A percentile compares a stretch with the other conserved stretches of the same genome.
These are phyloP conservation scores for Botrytis tulipae DNA, from an alignment of 2,329 filamentous ascomycete genomes.

Conservation along the genomic window DNA sequence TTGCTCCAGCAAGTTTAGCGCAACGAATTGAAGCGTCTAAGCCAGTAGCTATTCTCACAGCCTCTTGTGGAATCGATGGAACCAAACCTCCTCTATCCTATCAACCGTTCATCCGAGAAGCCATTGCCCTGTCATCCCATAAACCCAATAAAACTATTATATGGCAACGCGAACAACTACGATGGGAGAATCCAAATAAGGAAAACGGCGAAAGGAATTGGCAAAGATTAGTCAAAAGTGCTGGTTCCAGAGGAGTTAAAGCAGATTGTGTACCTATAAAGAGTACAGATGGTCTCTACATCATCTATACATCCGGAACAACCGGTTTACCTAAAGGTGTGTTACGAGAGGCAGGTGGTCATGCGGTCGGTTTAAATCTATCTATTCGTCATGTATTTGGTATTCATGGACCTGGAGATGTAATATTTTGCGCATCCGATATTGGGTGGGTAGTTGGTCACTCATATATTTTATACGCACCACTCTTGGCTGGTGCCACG, in stretches of 20 bases:
- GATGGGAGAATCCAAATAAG: constrained; percentile 70
- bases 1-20: constrained; percentile 75
- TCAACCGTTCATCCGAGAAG: constrained; percentile 71
- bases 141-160: constrained; percentile 74
- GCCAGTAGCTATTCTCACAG: constrained; percentile 76
- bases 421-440: constrained; percentile 69
- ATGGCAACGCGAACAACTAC: constrained; percentile 77
- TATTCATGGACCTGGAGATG: constrained; percentile 79
- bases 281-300: constrained; percentile 78
- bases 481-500: constrained; percentile 78
- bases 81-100: constrained; percentile 78
- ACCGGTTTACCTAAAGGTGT: constrained; percentile 84
- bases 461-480: constrained; percentile 86
- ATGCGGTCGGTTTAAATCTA: constrained; percentile 80
- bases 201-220: constrained; percentile 72
- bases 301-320: constrained; percentile 85
- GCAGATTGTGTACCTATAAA: constrained; percentile 75
- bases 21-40: constrained; percentile 83
- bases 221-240: constrained; percentile 73
- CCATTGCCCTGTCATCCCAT: constrained; percentile 62
- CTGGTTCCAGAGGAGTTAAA: constrained; percentile 62
- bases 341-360: constrained; percentile 76
- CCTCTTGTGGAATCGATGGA: constrained; percentile 89
- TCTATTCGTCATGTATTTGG: constrained; percentile 82
- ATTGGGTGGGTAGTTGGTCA: constrained; percentile 91